Evolutionary conservation across 73 alveolate species (phyloP), one percentile per base, ranked within the genome.

Genomic region (Paramecium pentaurelia): DNA sequence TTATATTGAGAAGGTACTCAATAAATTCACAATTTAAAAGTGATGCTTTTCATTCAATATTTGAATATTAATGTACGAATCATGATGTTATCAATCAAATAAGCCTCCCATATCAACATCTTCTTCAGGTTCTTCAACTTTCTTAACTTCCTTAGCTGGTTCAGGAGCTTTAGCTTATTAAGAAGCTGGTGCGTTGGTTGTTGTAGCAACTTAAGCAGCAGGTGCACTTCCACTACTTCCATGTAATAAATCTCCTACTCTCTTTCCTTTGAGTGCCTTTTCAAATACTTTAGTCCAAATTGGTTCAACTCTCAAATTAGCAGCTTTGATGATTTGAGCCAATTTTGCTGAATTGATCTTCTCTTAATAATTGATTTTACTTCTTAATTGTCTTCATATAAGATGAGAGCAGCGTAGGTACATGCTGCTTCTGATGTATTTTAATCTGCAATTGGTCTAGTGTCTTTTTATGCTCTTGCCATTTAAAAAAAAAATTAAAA

Each of bases 281-380:
- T 97, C 98, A 93, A 97, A 97, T 87, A 96, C 87, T 86, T 95
- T 95, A 47, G 99, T 97, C 97, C 98, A 97, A 96, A 94, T 95
- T 71, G 97, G 96, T 93, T 97, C 99, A 54, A 97, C 99, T 92
- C 93, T 95, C 88, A 95, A 94, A 44, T 98, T 97, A 70, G 98
- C 95, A 10, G 98, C 98, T 93, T 94, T 93, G 45, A 97, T 84
- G 32, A 97, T 88, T 92, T 95, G 94, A 68, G 96, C 86, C 44
- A 97, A 68, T 86, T 97, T 96, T 92, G 96, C 98, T n/a, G 98
- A 96, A 38, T 38, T 42, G 18, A 75, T 75, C 88, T 75, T 38
- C 22, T 12, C n/a, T 64, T 34, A 64, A 32, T 64, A 14, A 64
- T 75, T 37, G 28, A 34, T 75, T 10, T 38, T 75, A 75, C 88